These are phyloP conservation scores for Puccinia polysora DNA, from an alignment of 1,284 basidiomycete species.

Conservation along the genomic window DNA sequence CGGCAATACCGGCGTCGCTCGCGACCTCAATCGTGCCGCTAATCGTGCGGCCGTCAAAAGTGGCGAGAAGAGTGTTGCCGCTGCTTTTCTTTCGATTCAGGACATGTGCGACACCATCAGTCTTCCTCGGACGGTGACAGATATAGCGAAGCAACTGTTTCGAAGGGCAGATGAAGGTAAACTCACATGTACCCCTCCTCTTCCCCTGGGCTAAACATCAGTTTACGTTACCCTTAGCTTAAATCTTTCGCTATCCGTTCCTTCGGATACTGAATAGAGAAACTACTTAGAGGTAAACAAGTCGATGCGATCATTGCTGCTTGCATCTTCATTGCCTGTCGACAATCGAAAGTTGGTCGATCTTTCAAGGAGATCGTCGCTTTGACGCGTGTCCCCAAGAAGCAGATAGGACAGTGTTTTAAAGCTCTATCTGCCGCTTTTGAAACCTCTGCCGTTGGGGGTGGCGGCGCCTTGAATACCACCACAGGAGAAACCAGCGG, in stretches of 20 bases:
- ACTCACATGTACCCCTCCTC: neutral
- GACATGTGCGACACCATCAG: constrained; percentile 93
- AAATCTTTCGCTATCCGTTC: constrained; percentile 11
- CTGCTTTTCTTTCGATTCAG: constrained; percentile 82
- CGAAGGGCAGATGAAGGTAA: constrained; percentile 79
- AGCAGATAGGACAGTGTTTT: constrained; percentile 89
- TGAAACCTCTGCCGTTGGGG: constrained; percentile 56
- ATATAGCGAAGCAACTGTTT: constrained; percentile 94
- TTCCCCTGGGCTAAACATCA: constrained; percentile 4
- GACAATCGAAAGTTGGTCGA: constrained; percentile 84
- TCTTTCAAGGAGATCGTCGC: constrained; percentile 96
- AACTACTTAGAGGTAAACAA: constrained; percentile 83
- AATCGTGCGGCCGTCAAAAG: constrained; percentile 62
- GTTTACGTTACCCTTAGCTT: neutral
- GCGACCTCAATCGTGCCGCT: constrained; percentile 84
- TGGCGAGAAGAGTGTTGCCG: constrained; percentile 51
- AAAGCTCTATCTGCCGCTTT: constrained; percentile 88
- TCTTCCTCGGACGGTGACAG: constrained; percentile 85
- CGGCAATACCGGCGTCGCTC: constrained; percentile 84
- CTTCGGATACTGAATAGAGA: constrained; percentile 57
- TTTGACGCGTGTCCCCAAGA: constrained; percentile 87
- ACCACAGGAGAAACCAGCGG: constrained; percentile 40
- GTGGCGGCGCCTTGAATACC: constrained; percentile 46
- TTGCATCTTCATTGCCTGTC: constrained; percentile 95
- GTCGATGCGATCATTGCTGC: constrained; percentile 90